These are phyloP conservation scores for Pulveroboletus ravenelii DNA, from an alignment of 768 basidiomycete species.

Conservation along the genomic window DNA sequence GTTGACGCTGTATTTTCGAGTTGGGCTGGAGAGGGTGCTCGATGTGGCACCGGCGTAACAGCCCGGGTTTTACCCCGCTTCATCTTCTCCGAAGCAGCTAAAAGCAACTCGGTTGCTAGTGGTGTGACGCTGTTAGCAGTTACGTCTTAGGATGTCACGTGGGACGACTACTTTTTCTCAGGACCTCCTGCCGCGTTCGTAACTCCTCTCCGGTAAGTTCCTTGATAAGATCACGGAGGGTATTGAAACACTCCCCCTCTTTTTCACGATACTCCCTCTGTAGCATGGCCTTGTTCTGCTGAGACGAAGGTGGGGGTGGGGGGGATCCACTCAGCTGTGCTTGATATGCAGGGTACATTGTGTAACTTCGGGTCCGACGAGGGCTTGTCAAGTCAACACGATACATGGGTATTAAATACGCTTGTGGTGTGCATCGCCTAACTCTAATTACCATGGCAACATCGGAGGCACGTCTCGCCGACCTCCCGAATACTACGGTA, in stretches of 20 bases:
- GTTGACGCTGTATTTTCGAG: neutral
- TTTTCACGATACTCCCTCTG: conserved; percentile 23
- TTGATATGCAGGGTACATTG: conserved; percentile 1
- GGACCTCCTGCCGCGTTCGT: conserved; percentile 16
- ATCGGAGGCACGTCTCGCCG: no score
- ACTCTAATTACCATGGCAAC: no score
- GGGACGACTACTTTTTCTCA: conserved; percentile 13
- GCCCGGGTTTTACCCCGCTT: neutral
- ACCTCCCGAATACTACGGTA: no score
- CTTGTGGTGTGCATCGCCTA: no score
- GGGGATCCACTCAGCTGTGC: neutral
- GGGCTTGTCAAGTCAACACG: neutral
- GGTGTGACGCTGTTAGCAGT: neutral
- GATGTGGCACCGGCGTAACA: neutral
- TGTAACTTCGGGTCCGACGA: neutral
- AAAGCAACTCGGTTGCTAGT: conserved; percentile 11
- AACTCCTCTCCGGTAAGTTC: conserved; percentile 9
- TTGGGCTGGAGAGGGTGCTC: neutral
- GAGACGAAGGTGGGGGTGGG: neutral
- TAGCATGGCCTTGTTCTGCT: conserved; percentile 8
- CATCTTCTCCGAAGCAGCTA: neutral
- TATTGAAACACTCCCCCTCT: conserved; percentile 16
- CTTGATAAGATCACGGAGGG: conserved; percentile 15
- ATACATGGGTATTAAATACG: neutral
- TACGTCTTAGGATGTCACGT: neutral